Conservation (phyloP, 1,284 basidiomycete species). For the Exobasidium rhododendri region DNA sequence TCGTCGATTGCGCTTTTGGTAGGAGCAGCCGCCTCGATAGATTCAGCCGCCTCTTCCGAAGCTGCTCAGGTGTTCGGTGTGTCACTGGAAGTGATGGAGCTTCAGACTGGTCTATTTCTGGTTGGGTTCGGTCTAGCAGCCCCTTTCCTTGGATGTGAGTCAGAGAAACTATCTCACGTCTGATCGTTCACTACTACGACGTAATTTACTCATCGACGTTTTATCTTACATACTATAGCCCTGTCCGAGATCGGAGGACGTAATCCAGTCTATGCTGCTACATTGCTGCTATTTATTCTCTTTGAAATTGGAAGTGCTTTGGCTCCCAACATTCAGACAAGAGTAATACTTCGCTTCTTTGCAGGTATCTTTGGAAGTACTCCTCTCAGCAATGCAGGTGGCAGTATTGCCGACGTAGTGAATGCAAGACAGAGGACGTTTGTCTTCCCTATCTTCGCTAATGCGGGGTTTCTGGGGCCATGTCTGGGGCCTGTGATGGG, state of each 20-base stretch:
- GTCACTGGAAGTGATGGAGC: slow-evolving; percentile 9
- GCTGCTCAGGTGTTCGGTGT: slow-evolving; percentile 7
- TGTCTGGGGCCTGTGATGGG: slow-evolving; percentile 17
- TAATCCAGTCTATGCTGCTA: slow-evolving; percentile 12
- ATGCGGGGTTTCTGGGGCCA: slow-evolving; percentile 17
- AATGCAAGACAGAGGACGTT: slow-evolving; percentile 1
- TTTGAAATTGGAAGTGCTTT: slow-evolving; percentile 16
- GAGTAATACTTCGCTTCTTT: slow-evolving; percentile 17
- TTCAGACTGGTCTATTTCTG: slow-evolving; percentile 14
- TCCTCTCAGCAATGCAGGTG: slow-evolving; percentile 18
- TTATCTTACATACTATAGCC: slow-evolving; percentile 24
- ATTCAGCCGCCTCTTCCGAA: slow-evolving; percentile 9
- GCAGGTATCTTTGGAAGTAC: slow-evolving; percentile 17
- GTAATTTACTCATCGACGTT: too few relatives aligned
- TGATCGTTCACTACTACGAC: too few relatives aligned
- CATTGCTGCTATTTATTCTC: slow-evolving; percentile 10
- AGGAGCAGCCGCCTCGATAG: slow-evolving; percentile 14
- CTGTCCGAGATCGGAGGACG: slow-evolving; percentile 15
- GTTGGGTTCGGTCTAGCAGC: slow-evolving; percentile 3
- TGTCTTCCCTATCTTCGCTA: slow-evolving; percentile 12
- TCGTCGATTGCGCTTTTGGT: slow-evolving; percentile 4
- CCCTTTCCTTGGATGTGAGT: slow-evolving; percentile 6
- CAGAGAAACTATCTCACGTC: neutral
- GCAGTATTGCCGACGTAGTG: slow-evolving; percentile 15
- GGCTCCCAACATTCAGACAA: slow-evolving; percentile 16